These are phyloP conservation scores for Trametes cingulata DNA, from an alignment of 768 basidiomycete species.

Conservation along the genomic window DNA sequence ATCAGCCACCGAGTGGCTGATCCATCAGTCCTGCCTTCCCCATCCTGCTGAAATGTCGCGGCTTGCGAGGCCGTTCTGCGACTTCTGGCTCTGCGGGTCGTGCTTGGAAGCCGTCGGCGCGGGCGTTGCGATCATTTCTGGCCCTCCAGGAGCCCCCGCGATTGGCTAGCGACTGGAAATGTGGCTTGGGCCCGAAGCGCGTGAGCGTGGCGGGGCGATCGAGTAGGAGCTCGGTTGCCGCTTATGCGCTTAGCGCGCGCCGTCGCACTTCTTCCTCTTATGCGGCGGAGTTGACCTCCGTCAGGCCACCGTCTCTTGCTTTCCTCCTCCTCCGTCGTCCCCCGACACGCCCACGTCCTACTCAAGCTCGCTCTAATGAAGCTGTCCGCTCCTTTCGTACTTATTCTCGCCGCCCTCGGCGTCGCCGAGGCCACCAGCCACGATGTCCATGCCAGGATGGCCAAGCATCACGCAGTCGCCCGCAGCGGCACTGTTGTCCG, in stretches of 20 bases:
- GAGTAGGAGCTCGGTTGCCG: slow-evolving; percentile 6
- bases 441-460: slow-evolving; percentile 34
- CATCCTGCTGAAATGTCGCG: background rate
- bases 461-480: slow-evolving; percentile 6
- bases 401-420: slow-evolving; percentile 32
- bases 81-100: background rate
- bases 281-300: background rate
- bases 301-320: background rate
- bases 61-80: slow-evolving; percentile 11
- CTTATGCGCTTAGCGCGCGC: background rate
- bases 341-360: slow-evolving; percentile 15
- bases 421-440: slow-evolving; percentile 39
- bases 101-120: slow-evolving; percentile 1
- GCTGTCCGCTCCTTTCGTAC: slow-evolving; percentile 42
- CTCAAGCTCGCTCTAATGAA: slow-evolving; percentile 40
- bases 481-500: background rate
- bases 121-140: background rate
- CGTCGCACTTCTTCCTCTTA: background rate
- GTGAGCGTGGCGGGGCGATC: slow-evolving; percentile 1
- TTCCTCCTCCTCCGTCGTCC: background rate
- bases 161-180: background rate
- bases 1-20: background rate
- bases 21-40: background rate
- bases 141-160: background rate
- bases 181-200: background rate